Evolutionary conservation across 768 basidiomycete species (phyloP).

Genomic region (Tulasnella sp.): DNA sequence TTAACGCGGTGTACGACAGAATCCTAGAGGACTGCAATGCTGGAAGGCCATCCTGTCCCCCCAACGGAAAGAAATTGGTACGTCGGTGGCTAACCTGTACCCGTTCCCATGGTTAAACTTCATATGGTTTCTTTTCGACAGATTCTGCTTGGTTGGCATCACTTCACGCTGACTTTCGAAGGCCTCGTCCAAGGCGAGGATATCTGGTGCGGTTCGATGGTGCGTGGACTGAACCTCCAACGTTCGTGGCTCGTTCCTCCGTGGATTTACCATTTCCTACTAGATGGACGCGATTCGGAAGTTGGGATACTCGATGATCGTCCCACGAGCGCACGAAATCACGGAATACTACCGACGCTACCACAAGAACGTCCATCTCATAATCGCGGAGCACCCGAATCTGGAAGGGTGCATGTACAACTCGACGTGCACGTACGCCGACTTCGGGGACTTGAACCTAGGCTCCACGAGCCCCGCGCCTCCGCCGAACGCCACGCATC

Average conservation of each 20-base stretch:
- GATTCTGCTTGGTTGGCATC: not conserved
- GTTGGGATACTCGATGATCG: conserved; percentile 6
- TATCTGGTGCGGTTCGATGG: conserved; percentile 3
- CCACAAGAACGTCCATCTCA: not conserved
- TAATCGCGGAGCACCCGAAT: not conserved
- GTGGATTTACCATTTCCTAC: not conserved
- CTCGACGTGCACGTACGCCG: not conserved
- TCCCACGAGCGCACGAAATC: not conserved
- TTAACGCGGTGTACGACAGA: not conserved
- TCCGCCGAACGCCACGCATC: not conserved
- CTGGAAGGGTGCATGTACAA: not conserved
- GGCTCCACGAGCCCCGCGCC: not conserved
- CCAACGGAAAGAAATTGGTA: not conserved
- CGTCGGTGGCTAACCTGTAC: not conserved
- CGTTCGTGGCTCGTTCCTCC: not conserved
- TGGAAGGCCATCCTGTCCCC: not conserved
- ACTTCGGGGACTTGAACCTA: not conserved
- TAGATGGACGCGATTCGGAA: not conserved
- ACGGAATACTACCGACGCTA: not conserved
- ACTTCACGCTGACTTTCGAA: not conserved
- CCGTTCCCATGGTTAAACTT: not conserved
- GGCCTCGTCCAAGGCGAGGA: not conserved
- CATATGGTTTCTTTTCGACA: no score
- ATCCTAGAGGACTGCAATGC: not conserved
- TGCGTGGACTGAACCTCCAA: not conserved